Evolutionary conservation across 31 red algal genomes (phyloP), one percentile per base, ranked within the genome.

Genomic region (Porphyra umbilicalis): DNA sequence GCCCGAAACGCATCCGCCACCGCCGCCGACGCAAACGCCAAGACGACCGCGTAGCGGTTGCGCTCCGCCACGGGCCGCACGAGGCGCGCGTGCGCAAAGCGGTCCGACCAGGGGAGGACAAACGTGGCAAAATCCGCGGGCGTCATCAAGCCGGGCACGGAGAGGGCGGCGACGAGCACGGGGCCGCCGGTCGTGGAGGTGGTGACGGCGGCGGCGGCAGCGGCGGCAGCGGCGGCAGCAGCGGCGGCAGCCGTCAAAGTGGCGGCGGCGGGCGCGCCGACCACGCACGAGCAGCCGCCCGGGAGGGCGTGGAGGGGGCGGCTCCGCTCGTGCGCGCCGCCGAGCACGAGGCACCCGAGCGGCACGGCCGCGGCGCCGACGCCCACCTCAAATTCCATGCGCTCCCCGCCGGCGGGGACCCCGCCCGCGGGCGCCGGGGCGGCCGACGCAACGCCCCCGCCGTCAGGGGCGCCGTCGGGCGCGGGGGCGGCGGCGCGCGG

Each of bases 111-210:
- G 33, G 91, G 89, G 39, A 81, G 87, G 14, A 94, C 92, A 82
- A 94, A 98, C 38, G 85, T 87, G 38, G 87, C 89, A 79, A 98
- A 88, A 67, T 94, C 92, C 35, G 89, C 91, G 18, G 92, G 80
- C 57, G 91, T 86, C 89, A 94, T 92, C 20, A 84, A 83, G 3
- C 34, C 18, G 13, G 86, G 86, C 15, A 88, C 86, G 18, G 46
- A 67, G 33, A 83, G 67, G 36, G 83, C 81, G 75, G 44, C 71
- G 31, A 84, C 74, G n/a, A 84, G 57, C 25, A 71, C 57, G 57
- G 57, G 13, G 57, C 4, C 25, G 57, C 25, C 11, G 25, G 11
- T 4, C 25, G 25, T 29, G 8, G 44, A 16, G 44, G 44, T 11
- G 44, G 44, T 2, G 10, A 20, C 6, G 13, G 44, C 15, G 8